Conservation (phyloP, 345 rosid species). For the Erodium maritimum region DNA sequence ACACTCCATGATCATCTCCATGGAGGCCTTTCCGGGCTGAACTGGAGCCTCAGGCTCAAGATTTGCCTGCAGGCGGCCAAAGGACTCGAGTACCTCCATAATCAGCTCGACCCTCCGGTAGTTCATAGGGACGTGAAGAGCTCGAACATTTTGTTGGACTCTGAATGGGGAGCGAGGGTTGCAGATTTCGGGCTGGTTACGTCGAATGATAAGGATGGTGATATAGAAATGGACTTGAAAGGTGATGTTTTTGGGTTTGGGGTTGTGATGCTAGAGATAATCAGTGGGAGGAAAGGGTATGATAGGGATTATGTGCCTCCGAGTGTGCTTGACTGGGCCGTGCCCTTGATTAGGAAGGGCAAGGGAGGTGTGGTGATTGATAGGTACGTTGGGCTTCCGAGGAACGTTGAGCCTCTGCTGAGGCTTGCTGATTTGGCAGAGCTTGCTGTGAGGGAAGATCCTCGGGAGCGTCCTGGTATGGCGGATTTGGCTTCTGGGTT, state of each 20-base stretch:
- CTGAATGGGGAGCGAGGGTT: conserved; percentile 78
- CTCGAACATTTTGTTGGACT: conserved; percentile 71
- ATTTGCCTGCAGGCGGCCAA: conserved; percentile 66
- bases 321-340: conserved; percentile 59
- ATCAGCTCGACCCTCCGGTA: conserved; percentile 49
- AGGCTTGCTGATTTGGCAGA: conserved; percentile 75
- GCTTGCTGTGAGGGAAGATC: conserved; percentile 52
- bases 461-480: conserved; percentile 56
- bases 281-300: conserved; percentile 72
- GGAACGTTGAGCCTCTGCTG: conserved; percentile 74
- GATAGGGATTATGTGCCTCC: conserved; percentile 58
- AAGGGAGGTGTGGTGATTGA: conserved; percentile 60
- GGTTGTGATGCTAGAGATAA: conserved; percentile 61
- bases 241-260: conserved; percentile 66
- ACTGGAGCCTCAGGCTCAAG: conserved; percentile 57
- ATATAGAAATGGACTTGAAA: conserved; percentile 28
- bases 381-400: conserved; percentile 46
- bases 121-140: conserved; percentile 60
- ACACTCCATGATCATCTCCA: conserved; percentile 81
- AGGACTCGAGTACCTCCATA: conserved; percentile 82
- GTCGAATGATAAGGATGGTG: conserved; percentile 42
- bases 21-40: conserved; percentile 60
- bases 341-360: conserved; percentile 54
- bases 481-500: conserved; percentile 47
- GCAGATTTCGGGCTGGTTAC: conserved; percentile 71